These are phyloP conservation scores for Mycena leptocephala DNA, from an alignment of 768 basidiomycete species.

Conservation along the genomic window DNA sequence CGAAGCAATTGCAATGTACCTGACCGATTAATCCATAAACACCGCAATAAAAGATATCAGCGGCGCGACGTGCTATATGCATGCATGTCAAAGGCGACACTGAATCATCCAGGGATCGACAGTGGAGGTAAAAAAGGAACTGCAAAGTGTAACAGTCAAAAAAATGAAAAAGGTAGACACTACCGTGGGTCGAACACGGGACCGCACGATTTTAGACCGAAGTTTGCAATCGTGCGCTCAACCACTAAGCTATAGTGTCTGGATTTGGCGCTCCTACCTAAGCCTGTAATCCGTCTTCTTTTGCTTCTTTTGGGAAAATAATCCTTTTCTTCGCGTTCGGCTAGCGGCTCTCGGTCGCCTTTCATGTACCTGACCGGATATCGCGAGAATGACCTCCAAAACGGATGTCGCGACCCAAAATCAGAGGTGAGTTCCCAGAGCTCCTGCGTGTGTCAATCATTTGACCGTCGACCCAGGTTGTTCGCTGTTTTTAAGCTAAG, in stretches of 20 bases:
- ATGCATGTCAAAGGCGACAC: neutral
- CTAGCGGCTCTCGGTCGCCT: neutral
- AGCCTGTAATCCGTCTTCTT: too few species aligned
- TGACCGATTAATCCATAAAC: neutral
- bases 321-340: too few species aligned
- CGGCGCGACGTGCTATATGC: neutral
- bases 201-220: constrained; percentile 1
- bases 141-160: too few species aligned
- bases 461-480: constrained; percentile 42
- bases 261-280: neutral
- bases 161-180: constrained; percentile 14
- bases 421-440: neutral
- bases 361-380: neutral
- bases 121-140: too few species aligned
- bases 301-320: too few species aligned
- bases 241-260: constrained; percentile 31
- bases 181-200: constrained; percentile 33
- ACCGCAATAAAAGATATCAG: neutral
- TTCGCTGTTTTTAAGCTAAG: constrained; percentile 54
- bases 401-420: constrained; percentile 1
- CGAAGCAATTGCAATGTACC: neutral
- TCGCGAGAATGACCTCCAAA: constrained; percentile 4
- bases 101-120: neutral
- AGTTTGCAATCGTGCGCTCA: constrained; percentile 31
- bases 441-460: constrained; percentile 18